A percentile compares a stretch with the other conserved stretches of the same genome.
These are phyloP conservation scores for Fusarium neocosmosporiellum DNA, from an alignment of 2,329 filamentous ascomycete species.

Conservation along the genomic window DNA sequence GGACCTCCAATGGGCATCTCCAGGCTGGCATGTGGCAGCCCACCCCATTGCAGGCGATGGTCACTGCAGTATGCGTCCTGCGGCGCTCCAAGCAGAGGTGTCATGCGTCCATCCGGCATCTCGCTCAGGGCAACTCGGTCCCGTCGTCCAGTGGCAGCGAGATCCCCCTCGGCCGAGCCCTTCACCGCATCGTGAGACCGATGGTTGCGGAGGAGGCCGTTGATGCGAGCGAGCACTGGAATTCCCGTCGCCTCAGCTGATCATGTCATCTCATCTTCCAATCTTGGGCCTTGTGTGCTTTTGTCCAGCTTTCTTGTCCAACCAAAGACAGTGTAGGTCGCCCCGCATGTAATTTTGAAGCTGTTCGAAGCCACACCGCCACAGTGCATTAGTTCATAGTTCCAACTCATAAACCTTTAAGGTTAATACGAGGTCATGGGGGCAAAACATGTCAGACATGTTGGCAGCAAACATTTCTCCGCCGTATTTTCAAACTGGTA, in stretches of 20 bases:
- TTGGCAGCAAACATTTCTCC: neutral
- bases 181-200: conserved; percentile 32
- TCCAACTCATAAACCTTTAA: neutral
- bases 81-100: conserved; percentile 27
- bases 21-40: conserved; percentile 31
- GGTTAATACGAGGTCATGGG: neutral
- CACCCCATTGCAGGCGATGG: conserved; percentile 7
- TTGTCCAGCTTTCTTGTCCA: neutral
- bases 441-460: neutral
- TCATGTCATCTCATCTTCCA: conserved; percentile 20
- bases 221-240: conserved; percentile 16
- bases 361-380: conserved; percentile 31
- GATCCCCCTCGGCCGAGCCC: conserved; percentile 26
- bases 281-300: conserved; percentile 18
- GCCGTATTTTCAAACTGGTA: neutral
- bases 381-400: neutral
- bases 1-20: conserved; percentile 22
- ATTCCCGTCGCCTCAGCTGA: conserved; percentile 32
- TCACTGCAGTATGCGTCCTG: conserved; percentile 23
- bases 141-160: neutral
- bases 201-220: conserved; percentile 22
- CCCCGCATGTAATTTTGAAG: conserved; percentile 23
- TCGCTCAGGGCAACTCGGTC: neutral
- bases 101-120: conserved; percentile 37
- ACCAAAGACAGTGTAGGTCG: conserved; percentile 6